These are phyloP conservation scores for Haplosporangium sp. DNA, from an alignment of 371 early-diverging fungal genomes.

Conservation along the genomic window DNA sequence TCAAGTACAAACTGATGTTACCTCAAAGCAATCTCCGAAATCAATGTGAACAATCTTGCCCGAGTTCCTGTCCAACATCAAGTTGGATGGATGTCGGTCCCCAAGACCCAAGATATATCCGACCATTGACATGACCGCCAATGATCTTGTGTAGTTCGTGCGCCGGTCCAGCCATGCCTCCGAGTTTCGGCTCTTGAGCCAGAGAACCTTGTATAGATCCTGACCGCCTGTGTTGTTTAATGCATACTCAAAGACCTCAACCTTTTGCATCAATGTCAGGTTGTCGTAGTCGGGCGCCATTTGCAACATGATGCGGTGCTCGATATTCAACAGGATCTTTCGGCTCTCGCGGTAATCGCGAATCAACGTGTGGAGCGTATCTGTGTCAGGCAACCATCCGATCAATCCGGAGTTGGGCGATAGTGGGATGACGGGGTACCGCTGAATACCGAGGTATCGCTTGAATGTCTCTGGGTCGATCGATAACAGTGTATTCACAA, in stretches of 20 bases:
- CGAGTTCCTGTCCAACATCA: slow-evolving; percentile 93
- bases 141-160: slow-evolving; percentile 95
- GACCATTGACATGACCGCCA: slow-evolving; percentile 99
- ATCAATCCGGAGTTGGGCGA: slow-evolving; percentile 97
- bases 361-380: slow-evolving; percentile 93
- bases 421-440: slow-evolving; percentile 95
- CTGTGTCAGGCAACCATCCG: slow-evolving; percentile 97
- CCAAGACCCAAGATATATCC: slow-evolving; percentile 98
- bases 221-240: slow-evolving; percentile 95
- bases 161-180: slow-evolving; percentile 97
- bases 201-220: slow-evolving; percentile 94
- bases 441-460: slow-evolving; percentile 91
- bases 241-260: slow-evolving; percentile 97
- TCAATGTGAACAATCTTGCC: slow-evolving; percentile 99
- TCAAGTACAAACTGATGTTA: slow-evolving; percentile 37
- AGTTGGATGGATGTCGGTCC: slow-evolving; percentile 98
- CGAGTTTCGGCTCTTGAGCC: slow-evolving; percentile 96
- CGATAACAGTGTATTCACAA: slow-evolving; percentile 92
- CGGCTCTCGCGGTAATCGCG: slow-evolving; percentile 90
- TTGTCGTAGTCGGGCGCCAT: slow-evolving; percentile 97
- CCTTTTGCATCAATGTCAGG: slow-evolving; percentile 91
- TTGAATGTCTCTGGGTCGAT: slow-evolving; percentile 94
- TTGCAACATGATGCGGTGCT: slow-evolving; percentile 94
- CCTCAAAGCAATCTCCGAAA: slow-evolving; percentile 99
- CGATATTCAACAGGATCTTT: slow-evolving; percentile 91